Conservation (phyloP, 1,284 basidiomycete genomes). For the Leccinum insigne region DNA sequence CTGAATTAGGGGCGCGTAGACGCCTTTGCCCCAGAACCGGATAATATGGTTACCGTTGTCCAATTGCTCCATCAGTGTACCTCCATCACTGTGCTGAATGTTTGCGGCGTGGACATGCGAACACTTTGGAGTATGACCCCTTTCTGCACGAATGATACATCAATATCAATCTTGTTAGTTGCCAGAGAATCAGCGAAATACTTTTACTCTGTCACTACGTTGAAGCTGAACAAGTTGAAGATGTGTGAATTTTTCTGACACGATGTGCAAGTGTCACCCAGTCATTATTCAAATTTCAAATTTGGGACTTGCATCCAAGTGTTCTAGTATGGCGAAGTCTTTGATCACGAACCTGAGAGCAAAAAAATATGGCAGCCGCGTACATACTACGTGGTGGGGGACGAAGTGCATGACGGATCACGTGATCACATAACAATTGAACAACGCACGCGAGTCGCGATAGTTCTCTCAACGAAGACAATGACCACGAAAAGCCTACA, state of each 20-base stretch:
- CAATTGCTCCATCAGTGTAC: not conserved
- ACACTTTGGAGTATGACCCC: not conserved
- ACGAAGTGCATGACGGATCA: not conserved
- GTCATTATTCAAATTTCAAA: too few relatives aligned
- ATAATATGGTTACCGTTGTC: not conserved
- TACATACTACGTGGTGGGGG: too few relatives aligned
- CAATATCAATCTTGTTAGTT: not conserved
- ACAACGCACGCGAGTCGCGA: not conserved
- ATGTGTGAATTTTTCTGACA: not conserved
- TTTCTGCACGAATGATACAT: not conserved
- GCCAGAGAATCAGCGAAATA: not conserved
- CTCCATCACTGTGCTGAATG: not conserved
- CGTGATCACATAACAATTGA: not conserved
- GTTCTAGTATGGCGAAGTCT: too few relatives aligned
- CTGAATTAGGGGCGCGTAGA: not conserved
- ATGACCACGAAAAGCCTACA: constrained; percentile 18
- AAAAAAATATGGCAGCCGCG: too few relatives aligned
- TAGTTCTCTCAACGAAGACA: not conserved
- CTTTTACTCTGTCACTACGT: not conserved
- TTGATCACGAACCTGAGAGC: too few relatives aligned
- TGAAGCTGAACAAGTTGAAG: not conserved
- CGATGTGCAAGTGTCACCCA: not conserved
- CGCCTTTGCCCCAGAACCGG: not conserved
- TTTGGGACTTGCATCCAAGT: too few relatives aligned
- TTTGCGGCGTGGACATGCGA: not conserved